phyloP scores from a whole-genome alignment of 345 rosid species.

The Citrus glauca region DNA sequence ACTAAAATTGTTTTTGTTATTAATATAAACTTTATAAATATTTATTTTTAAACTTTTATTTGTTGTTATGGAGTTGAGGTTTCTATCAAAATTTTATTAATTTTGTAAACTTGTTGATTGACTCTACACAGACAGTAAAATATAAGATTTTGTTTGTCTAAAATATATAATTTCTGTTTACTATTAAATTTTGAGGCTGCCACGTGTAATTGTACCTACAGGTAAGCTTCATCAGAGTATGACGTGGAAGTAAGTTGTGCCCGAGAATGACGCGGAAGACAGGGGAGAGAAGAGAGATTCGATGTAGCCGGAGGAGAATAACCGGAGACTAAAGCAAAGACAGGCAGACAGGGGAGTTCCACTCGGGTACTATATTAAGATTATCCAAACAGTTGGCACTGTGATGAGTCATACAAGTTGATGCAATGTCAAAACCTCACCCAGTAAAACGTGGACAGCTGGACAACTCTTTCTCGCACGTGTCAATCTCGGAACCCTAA shows the following conservation, averaged over 20 bases:
- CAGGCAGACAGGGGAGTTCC: slow-evolving; percentile 3
- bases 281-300: background rate
- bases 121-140: too few species aligned
- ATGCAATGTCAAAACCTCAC: slow-evolving; percentile 30
- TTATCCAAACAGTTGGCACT: slow-evolving; percentile 22
- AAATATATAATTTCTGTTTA: too few species aligned
- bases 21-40: too few species aligned
- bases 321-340: background rate
- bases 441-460: slow-evolving; percentile 67
- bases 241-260: background rate
- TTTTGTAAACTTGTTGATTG: too few species aligned
- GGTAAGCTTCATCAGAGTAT: background rate
- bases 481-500: slow-evolving; percentile 68
- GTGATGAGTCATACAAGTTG: slow-evolving; percentile 17
- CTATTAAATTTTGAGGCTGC: background rate
- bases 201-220: background rate
- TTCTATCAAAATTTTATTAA: too few species aligned
- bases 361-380: background rate
- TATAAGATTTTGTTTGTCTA: too few species aligned
- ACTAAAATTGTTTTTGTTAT: too few species aligned
- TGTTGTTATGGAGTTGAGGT: too few species aligned
- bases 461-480: slow-evolving; percentile 56
- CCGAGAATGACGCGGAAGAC: background rate
- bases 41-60: too few species aligned
- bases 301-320: background rate